These are phyloP conservation scores for Cicer yamashitae DNA, from an alignment of 306 rosid species.

Conservation along the genomic window DNA sequence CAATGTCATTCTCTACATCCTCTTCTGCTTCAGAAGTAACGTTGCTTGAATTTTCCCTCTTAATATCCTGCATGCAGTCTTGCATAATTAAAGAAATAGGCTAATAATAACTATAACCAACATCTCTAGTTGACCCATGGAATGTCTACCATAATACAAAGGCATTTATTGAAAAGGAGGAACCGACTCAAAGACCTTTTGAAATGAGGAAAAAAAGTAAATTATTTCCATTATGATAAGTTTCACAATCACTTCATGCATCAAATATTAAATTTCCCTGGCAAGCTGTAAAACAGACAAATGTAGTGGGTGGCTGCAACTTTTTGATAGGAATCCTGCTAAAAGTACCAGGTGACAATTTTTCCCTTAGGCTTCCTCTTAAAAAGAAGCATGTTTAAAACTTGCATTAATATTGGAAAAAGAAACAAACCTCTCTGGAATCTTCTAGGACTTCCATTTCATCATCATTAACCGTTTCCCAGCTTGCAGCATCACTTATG, in stretches of 20 bases:
- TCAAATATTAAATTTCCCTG: slow-evolving; percentile 22
- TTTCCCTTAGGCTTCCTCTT: slow-evolving; percentile 37
- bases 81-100: slow-evolving; percentile 35
- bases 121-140: slow-evolving; percentile 37
- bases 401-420: slow-evolving; percentile 34
- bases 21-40: slow-evolving; percentile 70
- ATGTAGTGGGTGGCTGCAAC: background rate
- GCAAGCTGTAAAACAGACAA: slow-evolving; percentile 19
- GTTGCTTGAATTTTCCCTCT: slow-evolving; percentile 58
- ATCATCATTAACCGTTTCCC: slow-evolving; percentile 96
- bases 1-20: slow-evolving; percentile 60
- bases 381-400: slow-evolving; percentile 35
- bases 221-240: slow-evolving; percentile 26
- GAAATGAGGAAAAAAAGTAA: slow-evolving; percentile 6
- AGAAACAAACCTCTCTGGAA: slow-evolving; percentile 71
- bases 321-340: slow-evolving; percentile 8
- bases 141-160: slow-evolving; percentile 32
- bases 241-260: slow-evolving; percentile 27
- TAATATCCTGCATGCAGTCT: slow-evolving; percentile 64
- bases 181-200: slow-evolving; percentile 42
- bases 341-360: slow-evolving; percentile 29
- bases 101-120: slow-evolving; percentile 39
- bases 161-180: slow-evolving; percentile 21
- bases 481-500: slow-evolving; percentile 92
- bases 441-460: slow-evolving; percentile 67